phyloP scores from a whole-genome alignment of 202 grass and related monocot genomes.

The Carex sylvatica region DNA sequence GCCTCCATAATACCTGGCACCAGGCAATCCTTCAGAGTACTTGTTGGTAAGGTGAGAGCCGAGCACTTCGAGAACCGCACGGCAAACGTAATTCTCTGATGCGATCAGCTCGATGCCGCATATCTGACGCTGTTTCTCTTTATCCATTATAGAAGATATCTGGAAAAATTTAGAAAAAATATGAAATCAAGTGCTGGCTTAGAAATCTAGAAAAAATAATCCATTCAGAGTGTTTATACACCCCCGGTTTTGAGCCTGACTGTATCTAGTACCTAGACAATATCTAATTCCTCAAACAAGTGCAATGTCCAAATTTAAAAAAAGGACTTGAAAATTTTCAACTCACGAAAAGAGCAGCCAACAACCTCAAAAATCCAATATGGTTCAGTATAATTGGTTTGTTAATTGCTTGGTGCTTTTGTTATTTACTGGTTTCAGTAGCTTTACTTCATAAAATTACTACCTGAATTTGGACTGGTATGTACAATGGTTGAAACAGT shows the following conservation, averaged over 20 bases:
- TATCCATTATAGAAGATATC: slow-evolving; percentile 43
- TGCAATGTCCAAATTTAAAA: background rate
- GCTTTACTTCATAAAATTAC: background rate
- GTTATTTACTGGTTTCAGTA: background rate
- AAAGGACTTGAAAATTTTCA: background rate
- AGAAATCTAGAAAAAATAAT: background rate
- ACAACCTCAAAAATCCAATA: background rate
- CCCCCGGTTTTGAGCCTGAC: background rate
- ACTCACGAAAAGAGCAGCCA: no score
- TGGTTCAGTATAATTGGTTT: background rate
- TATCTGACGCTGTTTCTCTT: slow-evolving; percentile 48
- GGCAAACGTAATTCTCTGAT: slow-evolving; percentile 54
- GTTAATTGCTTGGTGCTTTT: background rate
- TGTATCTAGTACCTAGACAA: background rate
- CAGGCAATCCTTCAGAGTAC: slow-evolving; percentile 47
- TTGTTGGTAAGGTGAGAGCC: slow-evolving; percentile 51
- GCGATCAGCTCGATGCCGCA: slow-evolving; percentile 48
- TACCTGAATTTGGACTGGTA: background rate
- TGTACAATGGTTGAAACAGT: background rate
- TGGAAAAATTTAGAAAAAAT: background rate
- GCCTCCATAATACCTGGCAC: slow-evolving; percentile 44
- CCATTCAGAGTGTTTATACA: background rate
- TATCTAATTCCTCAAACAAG: background rate
- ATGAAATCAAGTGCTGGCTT: background rate
- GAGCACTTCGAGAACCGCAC: slow-evolving; percentile 45